These are phyloP conservation scores for Croton laevigatus DNA, from an alignment of 441 rosid species.

Conservation along the genomic window DNA sequence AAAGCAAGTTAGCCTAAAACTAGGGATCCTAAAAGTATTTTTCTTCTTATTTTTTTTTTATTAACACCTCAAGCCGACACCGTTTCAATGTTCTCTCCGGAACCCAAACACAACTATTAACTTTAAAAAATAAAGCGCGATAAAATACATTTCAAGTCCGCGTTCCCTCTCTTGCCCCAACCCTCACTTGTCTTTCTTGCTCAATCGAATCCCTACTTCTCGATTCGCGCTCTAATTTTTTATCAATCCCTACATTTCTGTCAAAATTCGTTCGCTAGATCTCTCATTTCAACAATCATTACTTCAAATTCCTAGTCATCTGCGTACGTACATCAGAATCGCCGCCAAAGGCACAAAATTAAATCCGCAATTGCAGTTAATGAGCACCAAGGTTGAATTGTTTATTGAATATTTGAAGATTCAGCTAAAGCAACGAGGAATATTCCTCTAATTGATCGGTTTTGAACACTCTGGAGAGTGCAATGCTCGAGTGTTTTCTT, in stretches of 20 bases:
- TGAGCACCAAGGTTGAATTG: neutral
- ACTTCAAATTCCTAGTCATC: neutral
- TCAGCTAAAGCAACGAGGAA: neutral
- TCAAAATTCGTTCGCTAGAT: neutral
- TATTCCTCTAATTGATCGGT: neutral
- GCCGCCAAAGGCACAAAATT: neutral
- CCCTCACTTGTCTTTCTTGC: slow-evolving; percentile 5
- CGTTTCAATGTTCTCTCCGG: slow-evolving; percentile 29
- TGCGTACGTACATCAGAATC: neutral
- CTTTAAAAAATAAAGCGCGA: slow-evolving; percentile 25
- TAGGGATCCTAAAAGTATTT: too few species aligned
- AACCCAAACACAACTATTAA: slow-evolving; percentile 59
- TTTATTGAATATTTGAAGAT: neutral
- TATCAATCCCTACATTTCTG: neutral
- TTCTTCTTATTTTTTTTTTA: neutral
- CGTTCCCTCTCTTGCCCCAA: slow-evolving; percentile 23
- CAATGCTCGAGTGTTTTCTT: neutral
- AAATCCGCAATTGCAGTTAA: neutral
- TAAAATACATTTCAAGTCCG: slow-evolving; percentile 54
- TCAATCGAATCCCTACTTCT: slow-evolving; percentile 27
- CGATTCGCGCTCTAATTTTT: slow-evolving; percentile 12
- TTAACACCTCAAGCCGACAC: neutral
- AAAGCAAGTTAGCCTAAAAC: too few species aligned
- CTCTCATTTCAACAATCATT: neutral
- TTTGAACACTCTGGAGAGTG: neutral